phyloP scores from a whole-genome alignment of 208 protist genomes.

The Trypanosomatidae sp. region DNA sequence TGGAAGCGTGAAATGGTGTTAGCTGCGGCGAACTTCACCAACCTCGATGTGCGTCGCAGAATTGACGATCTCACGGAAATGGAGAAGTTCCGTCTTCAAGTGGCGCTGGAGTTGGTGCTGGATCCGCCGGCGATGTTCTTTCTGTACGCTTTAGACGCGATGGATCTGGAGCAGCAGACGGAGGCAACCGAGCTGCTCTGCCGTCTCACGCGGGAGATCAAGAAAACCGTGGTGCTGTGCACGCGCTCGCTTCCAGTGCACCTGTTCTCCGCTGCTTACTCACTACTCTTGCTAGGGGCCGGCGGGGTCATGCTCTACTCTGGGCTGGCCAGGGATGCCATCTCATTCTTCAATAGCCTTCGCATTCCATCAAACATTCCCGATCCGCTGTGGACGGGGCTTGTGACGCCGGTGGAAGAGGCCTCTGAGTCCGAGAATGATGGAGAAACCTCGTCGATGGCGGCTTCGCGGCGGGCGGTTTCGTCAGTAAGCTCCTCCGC shows the following conservation, averaged over 20 bases:
- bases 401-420: neutral
- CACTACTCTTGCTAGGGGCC: conserved; percentile 42
- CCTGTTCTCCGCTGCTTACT: conserved; percentile 36
- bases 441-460: neutral
- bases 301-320: conserved; percentile 50
- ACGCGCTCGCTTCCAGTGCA: conserved; percentile 33
- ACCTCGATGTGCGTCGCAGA: conserved; percentile 27
- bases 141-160: conserved; percentile 36
- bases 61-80: conserved; percentile 30
- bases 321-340: conserved; percentile 24
- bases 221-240: conserved; percentile 62
- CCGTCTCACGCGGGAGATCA: conserved; percentile 27
- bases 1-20: conserved; percentile 40
- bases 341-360: conserved; percentile 53
- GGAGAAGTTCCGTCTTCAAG: conserved; percentile 50
- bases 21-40: conserved; percentile 32
- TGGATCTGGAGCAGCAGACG: conserved; percentile 25
- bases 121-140: conserved; percentile 56
- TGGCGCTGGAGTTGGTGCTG: conserved; percentile 62
- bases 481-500: neutral
- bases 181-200: conserved; percentile 32
- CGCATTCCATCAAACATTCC: conserved; percentile 24
- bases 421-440: neutral
- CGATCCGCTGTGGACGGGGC: conserved; percentile 12
- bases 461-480: neutral